Conservation (phyloP, 495 filamentous ascomycete genomes). For the Margaritispora aquatica region DNA sequence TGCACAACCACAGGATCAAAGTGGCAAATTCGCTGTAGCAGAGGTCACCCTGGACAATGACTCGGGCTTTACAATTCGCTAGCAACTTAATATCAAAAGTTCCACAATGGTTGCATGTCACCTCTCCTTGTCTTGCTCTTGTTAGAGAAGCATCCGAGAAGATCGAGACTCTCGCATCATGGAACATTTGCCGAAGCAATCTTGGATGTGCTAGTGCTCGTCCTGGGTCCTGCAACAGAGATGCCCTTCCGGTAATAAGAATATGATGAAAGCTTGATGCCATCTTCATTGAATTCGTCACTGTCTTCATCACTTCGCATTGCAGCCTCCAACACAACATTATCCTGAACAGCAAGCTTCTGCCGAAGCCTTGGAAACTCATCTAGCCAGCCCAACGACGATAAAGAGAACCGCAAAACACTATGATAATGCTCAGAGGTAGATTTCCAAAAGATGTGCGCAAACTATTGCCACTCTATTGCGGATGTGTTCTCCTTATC, state of each 20-base stretch:
- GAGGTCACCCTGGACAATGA: background rate
- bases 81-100: background rate
- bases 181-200: background rate
- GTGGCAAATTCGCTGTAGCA: background rate
- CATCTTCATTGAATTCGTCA: no score
- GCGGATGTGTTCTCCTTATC: constrained; percentile 32
- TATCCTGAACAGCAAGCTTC: no score
- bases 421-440: constrained; percentile 3
- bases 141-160: background rate
- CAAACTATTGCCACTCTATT: constrained; percentile 21
- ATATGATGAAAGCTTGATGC: no score
- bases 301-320: background rate
- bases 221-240: no score
- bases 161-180: background rate
- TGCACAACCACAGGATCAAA: background rate
- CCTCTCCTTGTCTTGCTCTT: background rate
- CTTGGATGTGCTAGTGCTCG: background rate
- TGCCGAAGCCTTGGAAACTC: background rate
- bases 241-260: no score
- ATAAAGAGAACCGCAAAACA: no score
- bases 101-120: background rate
- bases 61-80: background rate
- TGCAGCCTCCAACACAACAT: background rate
- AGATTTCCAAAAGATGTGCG: constrained; percentile 21
- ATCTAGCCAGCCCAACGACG: background rate